Conservation (phyloP, 129 eudicot species). For the Chrysanthemum lavandulifolium region DNA sequence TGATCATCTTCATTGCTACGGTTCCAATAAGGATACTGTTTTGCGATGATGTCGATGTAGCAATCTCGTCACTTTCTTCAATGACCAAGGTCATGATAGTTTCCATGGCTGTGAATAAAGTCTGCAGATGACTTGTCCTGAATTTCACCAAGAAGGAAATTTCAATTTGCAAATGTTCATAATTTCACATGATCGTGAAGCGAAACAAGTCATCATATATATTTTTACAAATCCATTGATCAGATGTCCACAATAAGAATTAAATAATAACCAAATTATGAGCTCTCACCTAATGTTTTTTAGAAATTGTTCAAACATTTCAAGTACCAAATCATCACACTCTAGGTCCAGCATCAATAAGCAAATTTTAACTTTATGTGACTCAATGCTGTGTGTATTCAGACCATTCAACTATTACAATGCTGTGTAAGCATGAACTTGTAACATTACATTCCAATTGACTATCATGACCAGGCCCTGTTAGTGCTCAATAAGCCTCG, state of each 20-base stretch:
- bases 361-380: slow-evolving; percentile 45
- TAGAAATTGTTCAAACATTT: slow-evolving; percentile 64
- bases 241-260: slow-evolving; percentile 4
- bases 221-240: slow-evolving; percentile 5
- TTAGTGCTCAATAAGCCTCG: background rate
- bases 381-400: background rate
- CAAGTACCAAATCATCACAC: slow-evolving; percentile 50
- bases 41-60: slow-evolving; percentile 47
- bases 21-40: slow-evolving; percentile 68
- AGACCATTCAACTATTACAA: no score
- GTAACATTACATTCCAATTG: background rate
- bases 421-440: no score
- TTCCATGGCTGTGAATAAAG: slow-evolving; percentile 56
- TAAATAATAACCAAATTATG: background rate
- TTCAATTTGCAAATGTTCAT: background rate
- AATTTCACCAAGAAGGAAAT: slow-evolving; percentile 17
- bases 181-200: background rate
- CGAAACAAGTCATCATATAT: background rate
- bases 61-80: slow-evolving; percentile 69
- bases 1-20: slow-evolving; percentile 73
- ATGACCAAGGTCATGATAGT: slow-evolving; percentile 57
- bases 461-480: background rate
- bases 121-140: slow-evolving; percentile 47
- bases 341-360: slow-evolving; percentile 69
- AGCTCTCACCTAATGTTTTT: slow-evolving; percentile 51